Base-by-base conservation (phyloP, 768 basidiomycete species). In the Suillus subluteus region DNA sequence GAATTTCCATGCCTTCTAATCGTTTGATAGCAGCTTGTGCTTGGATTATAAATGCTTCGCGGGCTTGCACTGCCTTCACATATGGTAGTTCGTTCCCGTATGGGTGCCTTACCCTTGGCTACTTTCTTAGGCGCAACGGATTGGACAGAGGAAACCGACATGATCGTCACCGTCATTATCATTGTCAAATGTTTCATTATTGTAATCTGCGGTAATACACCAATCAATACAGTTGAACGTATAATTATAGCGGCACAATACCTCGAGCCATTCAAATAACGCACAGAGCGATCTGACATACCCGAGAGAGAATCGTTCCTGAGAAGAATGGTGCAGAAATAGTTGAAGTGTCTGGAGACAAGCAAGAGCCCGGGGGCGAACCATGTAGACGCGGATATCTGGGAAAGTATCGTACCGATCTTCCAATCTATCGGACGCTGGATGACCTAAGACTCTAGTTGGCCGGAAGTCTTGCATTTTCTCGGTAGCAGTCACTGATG, bases 261-360 rank as follows among this genome's bases (percentile, higher is more conserved):
- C 95, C 87, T 96, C 92, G 16, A 98, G 83, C 96, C 96, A 98
- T 71, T 93, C 89, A 62, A 97, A 86, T 30, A 98, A 77, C 74
- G 81, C 12, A 89, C 82, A 0, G 82, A 83, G 11, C 96, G 89
- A 67, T 96, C 94, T 8, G 93, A 94, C 95, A 98, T 97, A 73
- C 97, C 96, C 52, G 94, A 86, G 58, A 98, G 80, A 16, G 95
- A 97, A 76, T 97, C 96, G 71, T 97, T 97, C 67, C 93, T 85
- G 48, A 97, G 83, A 54, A 97, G 86, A 44, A 90, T 87, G 68
- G 91, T 94, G 71, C 91, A 89, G 65, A 97, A 86, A 73, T 88
- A 88, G 74, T 95, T 96, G 81, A 97, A 98, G 38, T 95, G 86
- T 69, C 96, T 82, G 48, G 95, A 88, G 65, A 98, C 88, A 79